A percentile compares a stretch with the other conserved stretches of the same genome.
Conservation (phyloP, 371 early-diverging fungal genomes). For the Mucor ambiguus region DNA sequence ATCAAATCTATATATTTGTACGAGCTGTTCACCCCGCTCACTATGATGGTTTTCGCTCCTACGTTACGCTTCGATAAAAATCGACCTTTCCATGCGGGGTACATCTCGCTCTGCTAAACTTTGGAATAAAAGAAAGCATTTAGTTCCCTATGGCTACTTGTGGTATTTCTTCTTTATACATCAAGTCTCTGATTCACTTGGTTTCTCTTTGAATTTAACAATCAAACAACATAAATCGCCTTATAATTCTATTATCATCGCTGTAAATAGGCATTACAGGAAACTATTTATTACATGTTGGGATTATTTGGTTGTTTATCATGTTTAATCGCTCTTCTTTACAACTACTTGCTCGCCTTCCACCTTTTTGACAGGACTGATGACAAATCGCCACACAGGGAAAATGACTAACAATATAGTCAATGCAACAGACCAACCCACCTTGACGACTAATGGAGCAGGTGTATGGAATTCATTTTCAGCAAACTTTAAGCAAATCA, state of each 20-base stretch:
- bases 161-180: too few species aligned
- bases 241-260: not conserved
- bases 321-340: slow-evolving; percentile 12
- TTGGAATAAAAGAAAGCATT: too few species aligned
- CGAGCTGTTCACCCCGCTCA: too few species aligned
- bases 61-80: too few species aligned
- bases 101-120: too few species aligned
- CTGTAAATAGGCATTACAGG: not conserved
- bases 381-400: slow-evolving; percentile 75
- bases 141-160: too few species aligned
- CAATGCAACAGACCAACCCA: slow-evolving; percentile 76
- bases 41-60: too few species aligned
- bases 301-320: not conserved
- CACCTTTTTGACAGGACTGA: slow-evolving; percentile 24
- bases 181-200: too few species aligned
- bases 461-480: slow-evolving; percentile 84
- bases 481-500: slow-evolving; percentile 90
- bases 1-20: too few species aligned
- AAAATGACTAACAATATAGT: slow-evolving; percentile 61
- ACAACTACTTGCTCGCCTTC: slow-evolving; percentile 4
- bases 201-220: not conserved
- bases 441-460: slow-evolving; percentile 73
- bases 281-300: not conserved
- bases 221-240: not conserved
- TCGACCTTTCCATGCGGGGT: too few species aligned